A percentile compares a stretch with the other conserved stretches of the same genome.
Conservation (phyloP, 176 grass and related monocot species). For the Tillandsia fasciculata region DNA sequence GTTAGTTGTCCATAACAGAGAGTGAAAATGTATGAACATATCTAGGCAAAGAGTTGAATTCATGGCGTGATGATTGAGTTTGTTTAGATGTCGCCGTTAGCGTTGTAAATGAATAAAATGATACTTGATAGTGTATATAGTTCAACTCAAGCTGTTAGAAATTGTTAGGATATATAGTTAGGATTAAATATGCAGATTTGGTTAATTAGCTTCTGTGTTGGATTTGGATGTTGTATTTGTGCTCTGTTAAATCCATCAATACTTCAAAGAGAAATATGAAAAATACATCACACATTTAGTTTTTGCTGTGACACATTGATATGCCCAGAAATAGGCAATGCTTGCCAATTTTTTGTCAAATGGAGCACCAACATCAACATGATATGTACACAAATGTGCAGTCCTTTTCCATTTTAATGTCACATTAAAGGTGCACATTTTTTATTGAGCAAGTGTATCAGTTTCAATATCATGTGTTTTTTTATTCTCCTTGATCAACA, state of each 20-base stretch:
- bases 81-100: background rate
- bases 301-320: too few species aligned
- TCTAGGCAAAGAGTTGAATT: background rate
- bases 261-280: background rate
- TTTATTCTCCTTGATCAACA: background rate
- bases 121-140: background rate
- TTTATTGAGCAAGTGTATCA: background rate
- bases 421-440: background rate
- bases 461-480: background rate
- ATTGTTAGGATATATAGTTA: background rate
- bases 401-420: background rate
- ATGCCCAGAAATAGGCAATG: background rate
- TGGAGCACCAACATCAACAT: conserved; percentile 1
- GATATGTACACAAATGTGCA: background rate
- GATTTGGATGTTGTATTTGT: background rate
- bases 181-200: background rate
- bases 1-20: background rate
- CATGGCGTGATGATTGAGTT: background rate
- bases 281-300: too few species aligned
- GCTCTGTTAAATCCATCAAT: background rate
- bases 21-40: background rate
- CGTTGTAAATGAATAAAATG: background rate
- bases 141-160: background rate
- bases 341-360: background rate
- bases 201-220: background rate